Percentiles rank a stretch among this genome's conserved stretches.
Evolutionary conservation across 345 rosid genomes (phyloP).

Genomic region (Balakata baccata): DNA sequence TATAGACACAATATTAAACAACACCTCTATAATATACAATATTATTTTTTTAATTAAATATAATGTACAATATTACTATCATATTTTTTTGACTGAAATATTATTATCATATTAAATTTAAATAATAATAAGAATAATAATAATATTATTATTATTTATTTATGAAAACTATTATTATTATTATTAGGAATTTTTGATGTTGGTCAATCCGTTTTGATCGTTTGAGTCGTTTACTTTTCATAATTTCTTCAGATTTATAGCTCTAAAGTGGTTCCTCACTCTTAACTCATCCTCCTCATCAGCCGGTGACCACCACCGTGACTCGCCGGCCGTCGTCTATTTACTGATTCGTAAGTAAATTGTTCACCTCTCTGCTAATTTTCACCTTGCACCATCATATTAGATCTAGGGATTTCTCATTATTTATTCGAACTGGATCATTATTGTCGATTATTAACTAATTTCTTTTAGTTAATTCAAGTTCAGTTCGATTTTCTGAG

Average conservation of each 20-base stretch:
- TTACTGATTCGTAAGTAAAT: background rate
- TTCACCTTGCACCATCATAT: background rate
- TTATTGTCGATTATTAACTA: background rate
- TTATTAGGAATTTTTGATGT: too few relatives aligned
- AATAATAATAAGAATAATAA: too few relatives aligned
- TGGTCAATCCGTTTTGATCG: background rate
- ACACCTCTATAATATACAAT: too few relatives aligned
- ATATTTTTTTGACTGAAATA: too few relatives aligned
- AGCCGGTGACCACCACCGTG: slow-evolving; percentile 1
- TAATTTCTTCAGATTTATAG: slow-evolving; percentile 4
- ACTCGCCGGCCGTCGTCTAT: background rate
- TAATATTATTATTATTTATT: too few relatives aligned
- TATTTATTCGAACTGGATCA: background rate
- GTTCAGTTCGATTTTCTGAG: background rate
- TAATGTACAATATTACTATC: too few relatives aligned
- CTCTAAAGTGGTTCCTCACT: background rate
- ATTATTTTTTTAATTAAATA: too few relatives aligned
- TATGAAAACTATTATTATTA: too few relatives aligned
- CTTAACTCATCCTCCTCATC: background rate
- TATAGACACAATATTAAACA: too few relatives aligned
- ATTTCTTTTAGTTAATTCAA: background rate
- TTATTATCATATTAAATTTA: too few relatives aligned
- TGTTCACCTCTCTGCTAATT: background rate
- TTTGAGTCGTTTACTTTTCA: slow-evolving; percentile 1
- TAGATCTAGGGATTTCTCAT: slow-evolving; percentile 6